phyloP scores from a whole-genome alignment of 352 stramenopile genomes.

The Achlya hypogyna region DNA sequence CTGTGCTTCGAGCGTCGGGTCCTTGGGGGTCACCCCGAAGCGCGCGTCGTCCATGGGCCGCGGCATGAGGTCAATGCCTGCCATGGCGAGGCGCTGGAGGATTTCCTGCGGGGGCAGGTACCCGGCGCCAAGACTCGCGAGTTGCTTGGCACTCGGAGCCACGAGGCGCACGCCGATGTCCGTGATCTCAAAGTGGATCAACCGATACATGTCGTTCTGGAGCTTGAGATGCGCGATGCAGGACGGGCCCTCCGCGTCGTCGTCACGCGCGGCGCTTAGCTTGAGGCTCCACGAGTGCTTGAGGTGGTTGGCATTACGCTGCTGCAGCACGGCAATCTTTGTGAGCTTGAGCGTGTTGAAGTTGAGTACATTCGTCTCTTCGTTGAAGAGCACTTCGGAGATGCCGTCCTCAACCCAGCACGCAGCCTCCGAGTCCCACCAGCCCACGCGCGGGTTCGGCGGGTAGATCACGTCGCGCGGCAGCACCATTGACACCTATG shows the following conservation, averaged over 20 bases:
- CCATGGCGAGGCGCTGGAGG: constrained; percentile 38
- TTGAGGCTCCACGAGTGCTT: constrained; percentile 53
- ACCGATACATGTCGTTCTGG: constrained; percentile 41
- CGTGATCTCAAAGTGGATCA: constrained; percentile 61
- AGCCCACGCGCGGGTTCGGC: constrained; percentile 40
- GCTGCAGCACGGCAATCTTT: constrained; percentile 56
- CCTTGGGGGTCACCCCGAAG: constrained; percentile 38
- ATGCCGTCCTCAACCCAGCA: constrained; percentile 72
- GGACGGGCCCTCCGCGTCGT: constrained; percentile 6
- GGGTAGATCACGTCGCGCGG: constrained; percentile 45
- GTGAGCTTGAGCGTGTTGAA: constrained; percentile 74
- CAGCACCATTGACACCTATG: constrained; percentile 25
- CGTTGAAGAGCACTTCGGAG: constrained; percentile 43
- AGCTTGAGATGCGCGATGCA: constrained; percentile 37
- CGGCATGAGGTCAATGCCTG: constrained; percentile 56
- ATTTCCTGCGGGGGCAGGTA: constrained; percentile 46
- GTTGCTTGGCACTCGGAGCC: constrained; percentile 36
- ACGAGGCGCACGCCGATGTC: constrained; percentile 48
- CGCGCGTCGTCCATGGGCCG: constrained; percentile 28
- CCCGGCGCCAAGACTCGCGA: constrained; percentile 30
- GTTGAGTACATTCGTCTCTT: constrained; percentile 47
- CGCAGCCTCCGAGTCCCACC: constrained; percentile 45
- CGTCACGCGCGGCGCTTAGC: constrained; percentile 5
- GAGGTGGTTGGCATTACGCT: constrained; percentile 55
- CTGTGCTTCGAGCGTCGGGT: constrained; percentile 55